Conservation (phyloP, 179 eudicot species). For the Gypsophila paniculata region DNA sequence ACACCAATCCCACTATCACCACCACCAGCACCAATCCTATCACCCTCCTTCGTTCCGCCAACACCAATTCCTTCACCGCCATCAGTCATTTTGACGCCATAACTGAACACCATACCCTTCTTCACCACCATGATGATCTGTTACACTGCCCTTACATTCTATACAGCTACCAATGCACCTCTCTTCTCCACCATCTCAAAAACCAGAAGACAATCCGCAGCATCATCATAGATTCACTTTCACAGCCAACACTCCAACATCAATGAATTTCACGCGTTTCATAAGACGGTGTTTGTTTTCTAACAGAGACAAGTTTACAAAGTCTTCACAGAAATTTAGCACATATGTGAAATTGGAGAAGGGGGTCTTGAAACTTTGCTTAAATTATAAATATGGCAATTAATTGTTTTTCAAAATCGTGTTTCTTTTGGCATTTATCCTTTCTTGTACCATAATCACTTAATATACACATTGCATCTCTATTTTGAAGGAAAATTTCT, state of each 20-base stretch:
- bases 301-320: neutral
- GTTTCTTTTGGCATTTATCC: neutral
- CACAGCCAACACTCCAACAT: neutral
- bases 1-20: conserved; percentile 12
- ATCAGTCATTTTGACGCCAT: too few species aligned
- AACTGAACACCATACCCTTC: too few species aligned
- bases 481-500: too few species aligned
- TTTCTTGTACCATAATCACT: neutral
- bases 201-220: neutral
- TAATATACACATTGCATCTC: too few species aligned
- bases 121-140: neutral
- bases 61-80: conserved; percentile 5
- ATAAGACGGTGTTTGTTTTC: neutral
- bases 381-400: neutral
- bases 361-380: neutral
- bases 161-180: neutral
- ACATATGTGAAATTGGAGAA: neutral
- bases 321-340: neutral
- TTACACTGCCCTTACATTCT: neutral
- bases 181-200: neutral
- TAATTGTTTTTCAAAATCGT: neutral
- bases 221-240: neutral
- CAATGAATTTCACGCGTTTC: neutral
- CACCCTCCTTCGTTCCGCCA: conserved; percentile 1
- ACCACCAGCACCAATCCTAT: conserved; percentile 5